These are phyloP conservation scores for Pilatotrama ljubarskyi DNA, from an alignment of 768 basidiomycete species.

Conservation along the genomic window DNA sequence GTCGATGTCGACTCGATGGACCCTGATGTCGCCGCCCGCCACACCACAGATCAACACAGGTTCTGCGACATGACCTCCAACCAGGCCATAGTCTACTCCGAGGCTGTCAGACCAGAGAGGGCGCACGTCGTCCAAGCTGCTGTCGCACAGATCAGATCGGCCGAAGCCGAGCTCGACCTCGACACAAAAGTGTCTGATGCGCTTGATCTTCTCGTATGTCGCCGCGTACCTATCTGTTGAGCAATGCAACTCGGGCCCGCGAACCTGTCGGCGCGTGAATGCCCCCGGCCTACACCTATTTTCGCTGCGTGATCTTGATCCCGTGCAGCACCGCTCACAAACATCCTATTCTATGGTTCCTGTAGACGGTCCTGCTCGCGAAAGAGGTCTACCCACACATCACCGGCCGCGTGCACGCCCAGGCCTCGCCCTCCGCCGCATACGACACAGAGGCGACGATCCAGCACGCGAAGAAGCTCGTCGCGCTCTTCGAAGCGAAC, in stretches of 20 bases:
- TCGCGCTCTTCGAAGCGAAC: slow-evolving; percentile 41
- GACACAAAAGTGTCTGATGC: slow-evolving; percentile 36
- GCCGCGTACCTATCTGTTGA: no score
- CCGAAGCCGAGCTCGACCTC: slow-evolving; percentile 19
- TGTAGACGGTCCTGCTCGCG: slow-evolving; percentile 45
- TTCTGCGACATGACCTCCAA: slow-evolving; percentile 55
- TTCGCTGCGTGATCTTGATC: no score
- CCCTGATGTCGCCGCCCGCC: slow-evolving; percentile 37
- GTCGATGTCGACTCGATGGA: slow-evolving; percentile 55
- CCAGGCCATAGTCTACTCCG: slow-evolving; percentile 44
- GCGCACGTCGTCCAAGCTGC: slow-evolving; percentile 35
- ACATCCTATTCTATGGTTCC: not conserved
- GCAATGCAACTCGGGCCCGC: no score
- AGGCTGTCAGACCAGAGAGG: slow-evolving; percentile 37
- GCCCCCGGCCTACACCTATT: no score
- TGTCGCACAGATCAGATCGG: slow-evolving; percentile 22
- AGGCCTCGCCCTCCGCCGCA: slow-evolving; percentile 45
- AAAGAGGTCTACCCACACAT: slow-evolving; percentile 43
- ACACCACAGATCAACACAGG: slow-evolving; percentile 27
- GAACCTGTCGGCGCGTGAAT: no score
- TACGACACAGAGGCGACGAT: slow-evolving; percentile 44
- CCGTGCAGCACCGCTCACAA: not conserved
- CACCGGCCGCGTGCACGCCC: slow-evolving; percentile 45
- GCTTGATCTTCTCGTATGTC: slow-evolving; percentile 41
- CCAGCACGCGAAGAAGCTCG: slow-evolving; percentile 43